phyloP scores from a whole-genome alignment of 495 filamentous ascomycete genomes.

The Xylaria bambusicola region DNA sequence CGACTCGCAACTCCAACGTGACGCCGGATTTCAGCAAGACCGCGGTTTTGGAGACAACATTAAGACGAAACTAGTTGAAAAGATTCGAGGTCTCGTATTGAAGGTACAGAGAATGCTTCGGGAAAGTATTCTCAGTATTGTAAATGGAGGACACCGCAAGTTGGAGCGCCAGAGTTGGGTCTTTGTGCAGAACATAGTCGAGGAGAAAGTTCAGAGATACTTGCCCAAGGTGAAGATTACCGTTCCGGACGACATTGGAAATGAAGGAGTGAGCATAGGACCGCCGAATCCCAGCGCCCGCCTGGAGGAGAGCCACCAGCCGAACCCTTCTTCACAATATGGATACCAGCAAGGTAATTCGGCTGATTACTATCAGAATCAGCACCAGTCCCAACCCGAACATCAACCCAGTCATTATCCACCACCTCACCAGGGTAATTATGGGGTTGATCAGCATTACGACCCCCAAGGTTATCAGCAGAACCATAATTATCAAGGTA shows the following conservation, averaged over 20 bases:
- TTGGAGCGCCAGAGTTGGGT: slow-evolving; percentile 40
- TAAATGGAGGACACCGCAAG: slow-evolving; percentile 40
- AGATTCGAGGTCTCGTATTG: slow-evolving; percentile 35
- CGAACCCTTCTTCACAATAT: slow-evolving; percentile 9
- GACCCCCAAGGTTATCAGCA: slow-evolving; percentile 9
- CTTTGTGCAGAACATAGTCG: slow-evolving; percentile 40
- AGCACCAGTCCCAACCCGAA: not conserved
- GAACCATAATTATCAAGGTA: slow-evolving; percentile 2
- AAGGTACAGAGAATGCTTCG: slow-evolving; percentile 41
- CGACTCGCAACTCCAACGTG: slow-evolving; percentile 34
- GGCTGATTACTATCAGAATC: slow-evolving; percentile 15
- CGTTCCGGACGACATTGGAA: slow-evolving; percentile 39
- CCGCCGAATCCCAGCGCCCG: slow-evolving; percentile 28
- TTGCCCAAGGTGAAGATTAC: slow-evolving; percentile 39
- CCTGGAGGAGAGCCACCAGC: slow-evolving; percentile 33
- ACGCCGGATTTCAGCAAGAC: slow-evolving; percentile 21
- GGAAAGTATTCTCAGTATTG: slow-evolving; percentile 34
- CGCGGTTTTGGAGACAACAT: slow-evolving; percentile 35
- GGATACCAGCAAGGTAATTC: slow-evolving; percentile 6
- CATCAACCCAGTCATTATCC: slow-evolving; percentile 2
- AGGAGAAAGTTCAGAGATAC: slow-evolving; percentile 39
- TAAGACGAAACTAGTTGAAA: slow-evolving; percentile 36
- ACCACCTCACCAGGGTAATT: slow-evolving; percentile 20
- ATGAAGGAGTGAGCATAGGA: slow-evolving; percentile 36
- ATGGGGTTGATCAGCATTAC: too few species aligned